Evolutionary conservation across 805 yeast species (phyloP).

Genomic region (Brettanomyces anomalus): DNA sequence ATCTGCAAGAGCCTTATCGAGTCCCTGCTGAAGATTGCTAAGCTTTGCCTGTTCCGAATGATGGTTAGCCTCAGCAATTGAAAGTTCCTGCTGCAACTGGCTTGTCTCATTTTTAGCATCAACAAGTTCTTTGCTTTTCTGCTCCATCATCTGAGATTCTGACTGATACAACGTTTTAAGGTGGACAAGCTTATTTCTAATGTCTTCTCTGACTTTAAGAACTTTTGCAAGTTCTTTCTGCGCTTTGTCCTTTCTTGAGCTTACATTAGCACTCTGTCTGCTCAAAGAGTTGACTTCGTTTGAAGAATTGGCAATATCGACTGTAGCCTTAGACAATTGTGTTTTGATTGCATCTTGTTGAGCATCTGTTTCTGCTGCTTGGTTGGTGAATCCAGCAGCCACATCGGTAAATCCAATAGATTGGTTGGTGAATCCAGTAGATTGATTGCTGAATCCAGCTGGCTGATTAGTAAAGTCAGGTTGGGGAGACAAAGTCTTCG

Average conservation of each 20-base stretch:
- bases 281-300: conserved; percentile 77
- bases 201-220: conserved; percentile 56
- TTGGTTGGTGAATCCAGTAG: conserved; percentile 3
- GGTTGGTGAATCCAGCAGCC: neutral
- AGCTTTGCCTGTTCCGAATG: conserved; percentile 62
- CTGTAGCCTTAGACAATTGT: conserved; percentile 50
- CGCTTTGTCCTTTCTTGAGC: conserved; percentile 64
- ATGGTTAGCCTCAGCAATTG: conserved; percentile 69
- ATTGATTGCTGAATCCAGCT: conserved; percentile 7
- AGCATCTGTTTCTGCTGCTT: conserved; percentile 7
- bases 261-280: conserved; percentile 60
- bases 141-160: conserved; percentile 68
- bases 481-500: too few species aligned
- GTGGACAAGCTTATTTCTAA: conserved; percentile 59
- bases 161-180: conserved; percentile 66
- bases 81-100: conserved; percentile 58
- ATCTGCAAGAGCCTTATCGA: conserved; percentile 61
- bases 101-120: conserved; percentile 59
- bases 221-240: conserved; percentile 69
- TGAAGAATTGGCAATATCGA: conserved; percentile 79
- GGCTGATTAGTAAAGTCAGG: too few species aligned
- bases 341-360: conserved; percentile 42
- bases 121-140: conserved; percentile 56
- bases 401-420: neutral
- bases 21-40: conserved; percentile 47